Evolutionary conservation across 495 filamentous ascomycete genomes (phyloP), one percentile per base, ranked within the genome.

Genomic region (Talaromyces nanjingensis): DNA sequence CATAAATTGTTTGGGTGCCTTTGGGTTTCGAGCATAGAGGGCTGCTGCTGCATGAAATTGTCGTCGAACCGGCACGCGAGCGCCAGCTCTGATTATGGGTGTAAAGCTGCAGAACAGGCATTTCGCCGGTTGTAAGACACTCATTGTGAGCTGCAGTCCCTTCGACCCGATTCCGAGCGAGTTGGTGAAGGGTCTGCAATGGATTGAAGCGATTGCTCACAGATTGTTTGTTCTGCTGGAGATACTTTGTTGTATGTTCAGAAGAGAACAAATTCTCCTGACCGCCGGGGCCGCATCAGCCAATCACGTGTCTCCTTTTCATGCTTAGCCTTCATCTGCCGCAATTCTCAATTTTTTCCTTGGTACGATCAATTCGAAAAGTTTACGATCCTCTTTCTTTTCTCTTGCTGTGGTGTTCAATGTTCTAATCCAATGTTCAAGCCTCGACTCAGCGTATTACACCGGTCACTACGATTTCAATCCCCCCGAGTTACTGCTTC

Each of bases 81-180:
- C 76, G 67, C 66, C 77, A 47, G 71, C 66, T 31, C 71, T 52
- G 64, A 74, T 69, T 65, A 73, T 70, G 64, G 75, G 74, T 57
- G 81, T 76, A 65, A 81, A 75, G 68, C 71, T 79, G 72, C 81
- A 81, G 63, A 87, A 78, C 54, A 87, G 76, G 71, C 84, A 84
- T 80, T 77, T 71, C 71, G 82, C 80, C 31, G 87, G 81, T 47
- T 86, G 81, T 67, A 79, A 74, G 75, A 81, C 72, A 70, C 76
- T 87, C 86, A 89, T 89, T 29, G 16, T 77, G 70, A 60, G 18
- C 27, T 4, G 27, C 56, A 59, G n/a, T 55, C 49, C 27, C 25
- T 47, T 65, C 68, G 72, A 71, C 64, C 68, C 65, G 67, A 71
- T 73, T 70, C 71, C 67, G 67, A 68, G 57, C 42, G 53, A 56